A percentile compares a stretch with the other conserved stretches of the same genome.
Conservation (phyloP, 306 rosid genomes). For the Begonia loranthoides region DNA sequence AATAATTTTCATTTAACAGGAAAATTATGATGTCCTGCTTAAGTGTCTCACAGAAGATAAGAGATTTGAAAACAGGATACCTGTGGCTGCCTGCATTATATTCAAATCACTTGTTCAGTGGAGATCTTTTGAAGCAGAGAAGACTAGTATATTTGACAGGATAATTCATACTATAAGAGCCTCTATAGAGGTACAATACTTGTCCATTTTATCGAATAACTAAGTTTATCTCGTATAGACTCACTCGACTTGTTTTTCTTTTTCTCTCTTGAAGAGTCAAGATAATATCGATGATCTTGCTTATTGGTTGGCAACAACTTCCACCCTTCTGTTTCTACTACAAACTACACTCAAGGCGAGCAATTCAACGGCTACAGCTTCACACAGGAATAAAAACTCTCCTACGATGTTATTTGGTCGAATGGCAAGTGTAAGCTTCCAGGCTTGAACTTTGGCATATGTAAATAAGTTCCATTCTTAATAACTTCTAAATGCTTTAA, state of each 20-base stretch:
- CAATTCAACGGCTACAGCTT: slow-evolving; percentile 36
- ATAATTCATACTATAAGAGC: slow-evolving; percentile 50
- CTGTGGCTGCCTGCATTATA: slow-evolving; percentile 59
- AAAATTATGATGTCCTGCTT: slow-evolving; percentile 62
- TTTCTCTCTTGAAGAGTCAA: slow-evolving; percentile 32
- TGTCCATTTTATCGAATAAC: not conserved
- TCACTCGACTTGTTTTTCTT: slow-evolving; percentile 1
- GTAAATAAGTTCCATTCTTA: slow-evolving; percentile 2
- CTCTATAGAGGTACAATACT: slow-evolving; percentile 49
- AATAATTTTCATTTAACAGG: slow-evolving; percentile 36
- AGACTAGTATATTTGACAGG: slow-evolving; percentile 66
- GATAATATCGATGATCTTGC: slow-evolving; percentile 57
- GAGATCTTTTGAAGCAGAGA: slow-evolving; percentile 84
- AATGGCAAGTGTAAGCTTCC: slow-evolving; percentile 68
- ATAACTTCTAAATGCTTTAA: slow-evolving; percentile 6
- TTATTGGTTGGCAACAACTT: slow-evolving; percentile 81
- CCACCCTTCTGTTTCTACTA: slow-evolving; percentile 64
- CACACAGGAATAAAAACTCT: slow-evolving; percentile 49
- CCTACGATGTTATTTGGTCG: slow-evolving; percentile 68
- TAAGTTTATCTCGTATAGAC: not conserved
- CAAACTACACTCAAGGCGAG: slow-evolving; percentile 79
- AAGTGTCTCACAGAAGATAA: slow-evolving; percentile 66
- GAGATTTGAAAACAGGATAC: slow-evolving; percentile 54
- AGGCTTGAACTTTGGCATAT: slow-evolving; percentile 6
- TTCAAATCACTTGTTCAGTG: slow-evolving; percentile 80